These are phyloP conservation scores for Kazachstania africana DNA, from an alignment of 805 yeast genomes.

Conservation along the genomic window DNA sequence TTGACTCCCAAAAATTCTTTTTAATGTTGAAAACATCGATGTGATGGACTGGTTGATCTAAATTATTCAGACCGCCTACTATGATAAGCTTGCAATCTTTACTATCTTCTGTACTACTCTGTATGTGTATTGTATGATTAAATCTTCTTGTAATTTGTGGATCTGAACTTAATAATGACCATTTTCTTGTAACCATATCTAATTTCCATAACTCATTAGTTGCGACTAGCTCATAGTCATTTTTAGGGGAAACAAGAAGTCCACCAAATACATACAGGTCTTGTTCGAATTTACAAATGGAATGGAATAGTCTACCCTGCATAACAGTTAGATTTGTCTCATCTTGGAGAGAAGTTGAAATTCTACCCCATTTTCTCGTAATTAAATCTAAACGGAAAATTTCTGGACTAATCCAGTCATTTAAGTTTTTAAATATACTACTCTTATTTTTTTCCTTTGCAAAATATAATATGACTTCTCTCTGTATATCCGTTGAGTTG, in stretches of 20 bases:
- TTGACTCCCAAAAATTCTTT: constrained; percentile 22
- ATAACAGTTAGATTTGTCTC: not conserved
- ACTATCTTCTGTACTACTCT: constrained; percentile 16
- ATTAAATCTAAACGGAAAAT: constrained; percentile 48
- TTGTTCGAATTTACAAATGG: constrained; percentile 39
- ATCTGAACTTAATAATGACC: constrained; percentile 41
- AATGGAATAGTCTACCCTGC: constrained; percentile 42
- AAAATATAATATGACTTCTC: constrained; percentile 28
- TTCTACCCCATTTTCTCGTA: constrained; percentile 45
- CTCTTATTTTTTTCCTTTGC: constrained; percentile 15
- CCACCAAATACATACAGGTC: constrained; percentile 59
- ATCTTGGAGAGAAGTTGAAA: constrained; percentile 14
- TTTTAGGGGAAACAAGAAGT: constrained; percentile 30
- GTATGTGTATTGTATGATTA: constrained; percentile 39
- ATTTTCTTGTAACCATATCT: constrained; percentile 37
- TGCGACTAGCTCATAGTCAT: constrained; percentile 31
- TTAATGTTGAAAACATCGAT: constrained; percentile 23
- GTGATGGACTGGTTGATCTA: constrained; percentile 21
- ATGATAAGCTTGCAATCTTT: constrained; percentile 23
- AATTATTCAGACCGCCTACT: constrained; percentile 25
- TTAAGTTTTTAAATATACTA: constrained; percentile 15
- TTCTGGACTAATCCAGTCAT: constrained; percentile 47
- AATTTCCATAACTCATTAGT: constrained; percentile 63
- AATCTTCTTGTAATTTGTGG: constrained; percentile 33
- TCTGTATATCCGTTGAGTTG: constrained; percentile 30